Conservation (phyloP, 2,329 filamentous ascomycete species). For the Epichloe festucae region DNA sequence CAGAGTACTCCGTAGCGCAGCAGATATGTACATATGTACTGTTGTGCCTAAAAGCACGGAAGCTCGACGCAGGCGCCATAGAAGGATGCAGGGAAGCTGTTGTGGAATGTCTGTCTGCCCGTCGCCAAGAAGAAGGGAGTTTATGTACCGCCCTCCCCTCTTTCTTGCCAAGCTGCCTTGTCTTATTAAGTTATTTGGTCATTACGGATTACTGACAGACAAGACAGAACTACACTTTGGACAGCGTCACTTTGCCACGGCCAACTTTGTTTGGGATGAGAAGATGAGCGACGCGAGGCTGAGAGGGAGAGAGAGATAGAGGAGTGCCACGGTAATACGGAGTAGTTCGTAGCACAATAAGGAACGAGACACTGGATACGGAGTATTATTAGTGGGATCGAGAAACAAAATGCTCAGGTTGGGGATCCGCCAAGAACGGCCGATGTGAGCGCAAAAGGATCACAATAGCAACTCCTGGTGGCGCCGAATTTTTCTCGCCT, state of each 20-base stretch:
- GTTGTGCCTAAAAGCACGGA: too few species aligned
- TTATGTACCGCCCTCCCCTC: neutral
- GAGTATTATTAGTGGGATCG: neutral
- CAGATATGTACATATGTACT: too few species aligned
- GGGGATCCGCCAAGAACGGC: constrained; percentile 3
- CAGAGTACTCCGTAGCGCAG: too few species aligned
- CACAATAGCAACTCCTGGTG: neutral
- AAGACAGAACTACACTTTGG: too few species aligned
- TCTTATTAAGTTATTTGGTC: neutral
- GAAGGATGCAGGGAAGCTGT: neutral
- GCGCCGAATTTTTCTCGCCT: neutral
- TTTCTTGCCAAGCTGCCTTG: neutral
- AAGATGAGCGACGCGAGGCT: too few species aligned
- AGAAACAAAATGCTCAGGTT: constrained; percentile 1
- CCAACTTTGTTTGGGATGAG: too few species aligned
- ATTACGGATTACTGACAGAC: neutral
- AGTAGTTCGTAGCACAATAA: too few species aligned
- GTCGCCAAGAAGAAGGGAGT: neutral
- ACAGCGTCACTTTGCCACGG: too few species aligned
- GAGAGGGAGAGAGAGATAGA: too few species aligned
- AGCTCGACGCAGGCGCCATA: neutral
- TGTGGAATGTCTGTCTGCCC: neutral
- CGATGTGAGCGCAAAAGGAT: neutral
- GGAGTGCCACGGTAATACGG: too few species aligned
- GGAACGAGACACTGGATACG: too few species aligned